Conservation (phyloP, 2,329 filamentous ascomycete species). For the Fusarium decemcellulare region DNA sequence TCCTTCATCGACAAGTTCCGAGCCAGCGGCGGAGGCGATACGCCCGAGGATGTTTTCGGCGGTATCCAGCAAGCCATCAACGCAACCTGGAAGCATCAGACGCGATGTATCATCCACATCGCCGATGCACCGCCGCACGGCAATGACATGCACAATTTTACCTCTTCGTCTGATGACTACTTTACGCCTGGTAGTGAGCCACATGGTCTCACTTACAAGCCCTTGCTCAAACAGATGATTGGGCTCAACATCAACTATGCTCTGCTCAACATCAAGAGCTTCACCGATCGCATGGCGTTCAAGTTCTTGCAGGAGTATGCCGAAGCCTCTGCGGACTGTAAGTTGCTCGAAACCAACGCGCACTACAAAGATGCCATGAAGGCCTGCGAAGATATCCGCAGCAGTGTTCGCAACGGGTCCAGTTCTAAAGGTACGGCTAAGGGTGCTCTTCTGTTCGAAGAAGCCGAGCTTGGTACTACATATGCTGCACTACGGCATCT, state of each 20-base stretch:
- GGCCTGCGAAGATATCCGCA: background rate
- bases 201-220: constrained; percentile 14
- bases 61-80: constrained; percentile 50
- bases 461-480: constrained; percentile 12
- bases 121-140: constrained; percentile 31
- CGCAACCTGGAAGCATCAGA: constrained; percentile 51
- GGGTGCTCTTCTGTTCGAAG: constrained; percentile 18
- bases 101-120: constrained; percentile 43
- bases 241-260: constrained; percentile 28
- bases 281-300: constrained; percentile 12
- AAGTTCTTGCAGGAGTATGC: constrained; percentile 20
- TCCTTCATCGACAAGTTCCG: constrained; percentile 12
- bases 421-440: constrained; percentile 19
- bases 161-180: constrained; percentile 4
- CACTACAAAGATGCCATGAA: constrained; percentile 13
- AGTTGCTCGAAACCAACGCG: constrained; percentile 6
- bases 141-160: constrained; percentile 4
- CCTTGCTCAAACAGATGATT: constrained; percentile 28
- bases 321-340: constrained; percentile 12
- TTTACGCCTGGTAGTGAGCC: constrained; percentile 12
- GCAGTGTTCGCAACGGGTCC: background rate
- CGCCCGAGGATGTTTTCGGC: constrained; percentile 55
- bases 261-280: constrained; percentile 12
- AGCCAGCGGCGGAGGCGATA: constrained; percentile 47
- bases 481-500: constrained; percentile 22